Evolutionary conservation across 23 red algal species (phyloP).

Genomic region (Agarophyton chilense): DNA sequence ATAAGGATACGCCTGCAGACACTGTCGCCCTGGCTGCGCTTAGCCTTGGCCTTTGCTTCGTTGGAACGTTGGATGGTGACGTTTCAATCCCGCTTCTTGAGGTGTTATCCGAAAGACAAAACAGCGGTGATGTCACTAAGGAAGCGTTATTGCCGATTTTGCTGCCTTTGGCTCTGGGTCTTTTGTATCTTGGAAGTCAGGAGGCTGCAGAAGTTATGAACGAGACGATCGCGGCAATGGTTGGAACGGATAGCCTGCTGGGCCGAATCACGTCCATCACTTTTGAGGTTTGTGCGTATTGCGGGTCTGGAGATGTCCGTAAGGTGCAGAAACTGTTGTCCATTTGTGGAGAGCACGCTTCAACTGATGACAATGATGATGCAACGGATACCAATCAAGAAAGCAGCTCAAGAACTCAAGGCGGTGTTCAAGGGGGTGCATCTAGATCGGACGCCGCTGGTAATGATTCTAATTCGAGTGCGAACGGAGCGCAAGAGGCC

Average conservation of each 20-base stretch:
- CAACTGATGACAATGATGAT: conserved; percentile 49
- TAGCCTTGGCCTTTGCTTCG: conserved; percentile 85
- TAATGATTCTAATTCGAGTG: background rate
- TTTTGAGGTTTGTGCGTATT: conserved; percentile 76
- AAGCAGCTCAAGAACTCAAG: background rate
- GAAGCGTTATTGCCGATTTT: conserved; percentile 64
- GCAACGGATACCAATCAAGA: conserved; percentile 4
- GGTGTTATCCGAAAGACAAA: conserved; percentile 79
- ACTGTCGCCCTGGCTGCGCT: conserved; percentile 85
- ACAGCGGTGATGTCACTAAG: conserved; percentile 34
- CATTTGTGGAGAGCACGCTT: conserved; percentile 80
- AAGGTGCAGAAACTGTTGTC: conserved; percentile 88
- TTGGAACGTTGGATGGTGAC: conserved; percentile 86
- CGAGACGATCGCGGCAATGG: conserved; percentile 72
- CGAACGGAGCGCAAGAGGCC: conserved; percentile 3
- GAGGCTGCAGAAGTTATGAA: conserved; percentile 74
- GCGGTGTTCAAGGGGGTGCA: background rate
- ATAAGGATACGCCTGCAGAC: conserved; percentile 69
- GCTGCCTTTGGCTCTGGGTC: conserved; percentile 83
- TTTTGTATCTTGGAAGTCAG: conserved; percentile 83
- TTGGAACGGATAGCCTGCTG: conserved; percentile 46
- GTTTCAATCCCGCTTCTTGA: conserved; percentile 84
- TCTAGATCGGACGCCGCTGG: background rate
- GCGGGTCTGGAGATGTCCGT: conserved; percentile 79
- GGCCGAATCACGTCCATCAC: conserved; percentile 65